Conservation (phyloP, 1,139 yeast species). For the Geotrichum candidum region DNA sequence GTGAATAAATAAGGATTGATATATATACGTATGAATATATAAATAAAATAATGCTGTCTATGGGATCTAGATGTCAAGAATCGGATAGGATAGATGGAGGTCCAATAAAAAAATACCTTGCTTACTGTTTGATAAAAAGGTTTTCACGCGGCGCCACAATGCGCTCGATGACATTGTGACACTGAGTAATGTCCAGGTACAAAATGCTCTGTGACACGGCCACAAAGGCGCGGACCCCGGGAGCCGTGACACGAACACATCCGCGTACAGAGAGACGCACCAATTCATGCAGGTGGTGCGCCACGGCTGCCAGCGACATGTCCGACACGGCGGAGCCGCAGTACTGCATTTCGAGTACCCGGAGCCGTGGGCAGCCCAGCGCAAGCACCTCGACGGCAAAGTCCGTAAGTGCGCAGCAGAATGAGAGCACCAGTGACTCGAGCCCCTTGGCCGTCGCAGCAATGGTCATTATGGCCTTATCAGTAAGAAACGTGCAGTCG, state of each 20-base stretch:
- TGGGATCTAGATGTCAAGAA: too few species aligned
- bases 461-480: constrained; percentile 54
- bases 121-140: background rate
- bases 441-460: constrained; percentile 57
- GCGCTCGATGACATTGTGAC: constrained; percentile 41
- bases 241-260: constrained; percentile 67
- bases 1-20: too few species aligned
- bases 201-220: constrained; percentile 46
- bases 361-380: constrained; percentile 54
- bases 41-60: background rate
- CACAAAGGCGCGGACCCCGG: constrained; percentile 62
- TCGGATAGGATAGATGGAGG: too few species aligned
- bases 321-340: constrained; percentile 81
- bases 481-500: constrained; percentile 71
- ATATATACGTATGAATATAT: background rate
- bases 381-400: constrained; percentile 59
- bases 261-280: constrained; percentile 53
- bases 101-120: background rate
- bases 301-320: constrained; percentile 56
- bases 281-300: constrained; percentile 47
- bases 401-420: constrained; percentile 71
- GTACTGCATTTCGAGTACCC: constrained; percentile 54
- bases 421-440: constrained; percentile 54
- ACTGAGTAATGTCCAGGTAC: constrained; percentile 59
- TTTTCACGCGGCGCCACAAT: background rate